These are phyloP conservation scores for Botryococcus braunii DNA, from an alignment of 163 green algal genomes.

Conservation along the genomic window DNA sequence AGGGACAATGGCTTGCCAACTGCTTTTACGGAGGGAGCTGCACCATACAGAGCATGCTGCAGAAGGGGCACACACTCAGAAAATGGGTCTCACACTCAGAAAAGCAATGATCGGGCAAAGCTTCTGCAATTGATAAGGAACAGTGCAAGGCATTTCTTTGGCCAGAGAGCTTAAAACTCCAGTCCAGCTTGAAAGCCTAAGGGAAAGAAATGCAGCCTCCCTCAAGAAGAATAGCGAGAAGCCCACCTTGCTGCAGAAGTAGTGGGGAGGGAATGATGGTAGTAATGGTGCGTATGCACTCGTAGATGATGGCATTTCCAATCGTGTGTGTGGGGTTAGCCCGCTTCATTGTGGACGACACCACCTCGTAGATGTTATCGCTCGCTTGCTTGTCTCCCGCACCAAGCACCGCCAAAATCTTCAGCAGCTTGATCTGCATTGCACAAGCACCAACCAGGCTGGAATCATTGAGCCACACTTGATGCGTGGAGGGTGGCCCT, in stretches of 20 bases:
- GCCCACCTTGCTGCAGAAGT: slow-evolving; percentile 57
- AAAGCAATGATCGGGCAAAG: no score
- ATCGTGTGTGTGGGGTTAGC: slow-evolving; percentile 50
- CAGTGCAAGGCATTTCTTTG: no score
- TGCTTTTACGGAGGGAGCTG: no score
- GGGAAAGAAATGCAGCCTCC: not conserved
- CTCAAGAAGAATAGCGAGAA: not conserved
- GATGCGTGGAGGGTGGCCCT: no score
- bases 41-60: no score
- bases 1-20: no score
- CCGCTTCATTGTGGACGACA: slow-evolving; percentile 48
- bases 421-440: slow-evolving; percentile 82
- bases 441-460: not conserved
- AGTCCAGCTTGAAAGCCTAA: not conserved
- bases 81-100: no score
- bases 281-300: slow-evolving; percentile 78
- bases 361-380: slow-evolving; percentile 79
- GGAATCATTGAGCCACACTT: no score
- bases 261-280: slow-evolving; percentile 77
- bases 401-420: slow-evolving; percentile 75
- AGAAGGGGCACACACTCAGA: no score
- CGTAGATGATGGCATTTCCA: slow-evolving; percentile 85
- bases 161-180: no score
- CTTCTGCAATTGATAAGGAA: no score
- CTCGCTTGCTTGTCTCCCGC: slow-evolving; percentile 54